These are phyloP conservation scores for Botrytis cinerea DNA, from an alignment of 2,329 filamentous ascomycete genomes.

Conservation along the genomic window DNA sequence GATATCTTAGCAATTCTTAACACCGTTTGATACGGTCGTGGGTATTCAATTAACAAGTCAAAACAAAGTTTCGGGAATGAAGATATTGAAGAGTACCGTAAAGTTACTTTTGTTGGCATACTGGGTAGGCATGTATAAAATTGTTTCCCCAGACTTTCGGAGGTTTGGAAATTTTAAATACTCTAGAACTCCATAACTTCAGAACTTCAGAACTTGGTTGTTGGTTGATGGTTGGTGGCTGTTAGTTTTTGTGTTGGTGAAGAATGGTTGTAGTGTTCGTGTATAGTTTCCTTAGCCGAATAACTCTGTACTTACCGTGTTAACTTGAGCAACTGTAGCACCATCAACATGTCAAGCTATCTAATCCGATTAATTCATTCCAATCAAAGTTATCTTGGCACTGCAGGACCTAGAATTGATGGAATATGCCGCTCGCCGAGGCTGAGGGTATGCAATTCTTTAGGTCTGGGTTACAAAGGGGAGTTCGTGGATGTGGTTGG, in stretches of 20 bases:
- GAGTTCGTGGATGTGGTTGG: neutral
- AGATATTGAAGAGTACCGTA: neutral
- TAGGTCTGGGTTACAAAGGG: slow-evolving; percentile 8
- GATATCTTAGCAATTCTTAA: neutral
- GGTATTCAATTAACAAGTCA: neutral
- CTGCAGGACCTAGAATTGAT: slow-evolving; percentile 12
- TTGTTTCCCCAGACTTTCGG: slow-evolving; percentile 9
- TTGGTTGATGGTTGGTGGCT: neutral
- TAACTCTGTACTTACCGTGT: neutral
- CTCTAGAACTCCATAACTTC: neutral
- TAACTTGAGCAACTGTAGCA: neutral
- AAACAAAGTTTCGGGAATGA: neutral
- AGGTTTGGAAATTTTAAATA: neutral
- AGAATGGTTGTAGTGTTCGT: neutral
- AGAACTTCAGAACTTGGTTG: neutral
- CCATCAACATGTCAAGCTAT: slow-evolving; percentile 5
- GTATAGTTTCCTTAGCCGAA: slow-evolving; percentile 3
- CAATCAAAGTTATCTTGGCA: slow-evolving; percentile 5
- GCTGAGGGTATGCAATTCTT: slow-evolving; percentile 13
- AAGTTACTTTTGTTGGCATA: neutral
- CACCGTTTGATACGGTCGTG: neutral
- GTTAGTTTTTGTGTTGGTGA: neutral
- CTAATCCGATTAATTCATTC: slow-evolving; percentile 8
- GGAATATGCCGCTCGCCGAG: slow-evolving; percentile 24
- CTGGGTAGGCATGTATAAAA: neutral